A percentile compares a stretch with the other conserved stretches of the same genome.
phyloP scores from a whole-genome alignment of 345 rosid genomes.

The Mangifera indica region DNA sequence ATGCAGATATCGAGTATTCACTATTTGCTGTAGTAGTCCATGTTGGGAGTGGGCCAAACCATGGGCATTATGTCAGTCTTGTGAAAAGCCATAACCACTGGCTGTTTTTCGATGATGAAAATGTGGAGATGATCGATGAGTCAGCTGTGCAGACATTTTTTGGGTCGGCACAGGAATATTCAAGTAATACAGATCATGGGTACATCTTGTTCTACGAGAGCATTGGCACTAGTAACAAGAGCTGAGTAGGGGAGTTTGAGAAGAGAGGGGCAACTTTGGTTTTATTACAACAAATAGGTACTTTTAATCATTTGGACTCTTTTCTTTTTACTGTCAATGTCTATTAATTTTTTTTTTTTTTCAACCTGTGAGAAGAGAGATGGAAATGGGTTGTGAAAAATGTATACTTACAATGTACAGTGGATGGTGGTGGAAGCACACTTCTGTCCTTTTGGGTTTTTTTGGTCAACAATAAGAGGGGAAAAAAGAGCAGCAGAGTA shows the following conservation, averaged over 20 bases:
- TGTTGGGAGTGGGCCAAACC: slow-evolving; percentile 97
- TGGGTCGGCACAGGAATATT: slow-evolving; percentile 94
- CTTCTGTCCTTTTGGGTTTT: slow-evolving; percentile 24
- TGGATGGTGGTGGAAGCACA: slow-evolving; percentile 46
- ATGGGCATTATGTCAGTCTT: slow-evolving; percentile 94
- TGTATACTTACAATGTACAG: slow-evolving; percentile 67
- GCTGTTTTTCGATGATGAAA: slow-evolving; percentile 95
- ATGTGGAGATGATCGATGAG: slow-evolving; percentile 97
- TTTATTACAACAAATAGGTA: slow-evolving; percentile 35
- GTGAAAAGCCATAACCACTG: slow-evolving; percentile 99
- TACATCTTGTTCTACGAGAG: slow-evolving; percentile 97
- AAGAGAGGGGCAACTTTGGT: background rate
- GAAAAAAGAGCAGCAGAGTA: slow-evolving; percentile 33
- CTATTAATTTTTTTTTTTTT: slow-evolving; percentile 26
- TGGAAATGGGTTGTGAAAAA: slow-evolving; percentile 30
- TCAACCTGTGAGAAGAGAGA: slow-evolving; percentile 31
- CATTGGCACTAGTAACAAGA: slow-evolving; percentile 51
- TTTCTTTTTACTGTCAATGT: slow-evolving; percentile 20
- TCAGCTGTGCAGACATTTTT: slow-evolving; percentile 97
- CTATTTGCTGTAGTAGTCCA: slow-evolving; percentile 97
- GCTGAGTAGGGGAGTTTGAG: slow-evolving; percentile 33
- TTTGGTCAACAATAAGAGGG: slow-evolving; percentile 36
- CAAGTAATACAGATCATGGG: slow-evolving; percentile 96
- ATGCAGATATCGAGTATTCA: slow-evolving; percentile 85
- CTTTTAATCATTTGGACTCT: slow-evolving; percentile 40